Conservation (phyloP, 148 eudicot species). For the Bassia scoparia region DNA sequence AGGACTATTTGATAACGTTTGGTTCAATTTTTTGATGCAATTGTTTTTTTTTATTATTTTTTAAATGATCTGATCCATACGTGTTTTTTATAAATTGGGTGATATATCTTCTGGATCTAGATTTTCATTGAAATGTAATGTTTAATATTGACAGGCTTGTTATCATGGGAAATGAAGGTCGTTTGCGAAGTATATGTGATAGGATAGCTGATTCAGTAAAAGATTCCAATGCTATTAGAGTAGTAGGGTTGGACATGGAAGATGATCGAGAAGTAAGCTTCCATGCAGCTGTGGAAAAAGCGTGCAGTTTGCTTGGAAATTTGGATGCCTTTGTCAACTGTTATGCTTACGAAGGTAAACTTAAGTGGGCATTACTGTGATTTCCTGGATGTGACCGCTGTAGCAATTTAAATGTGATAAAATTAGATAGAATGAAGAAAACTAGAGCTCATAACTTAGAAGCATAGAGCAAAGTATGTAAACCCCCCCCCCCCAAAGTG, state of each 20-base stretch:
- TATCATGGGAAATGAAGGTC: conserved; percentile 65
- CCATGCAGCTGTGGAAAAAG: conserved; percentile 65
- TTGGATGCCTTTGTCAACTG: conserved; percentile 75
- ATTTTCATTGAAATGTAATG: not conserved
- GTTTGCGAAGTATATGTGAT: conserved; percentile 39
- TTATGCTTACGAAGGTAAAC: conserved; percentile 73
- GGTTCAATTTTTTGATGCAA: too few relatives aligned
- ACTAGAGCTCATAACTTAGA: not conserved
- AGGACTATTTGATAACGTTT: too few relatives aligned
- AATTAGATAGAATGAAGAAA: not conserved
- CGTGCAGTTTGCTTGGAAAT: conserved; percentile 49
- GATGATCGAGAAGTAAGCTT: conserved; percentile 59
- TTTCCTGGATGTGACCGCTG: not conserved
- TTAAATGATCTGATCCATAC: too few relatives aligned
- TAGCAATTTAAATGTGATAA: not conserved
- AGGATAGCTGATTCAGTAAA: conserved; percentile 42
- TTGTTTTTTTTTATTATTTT: too few relatives aligned
- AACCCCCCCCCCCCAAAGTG: too few relatives aligned
- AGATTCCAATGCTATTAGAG: conserved; percentile 37
- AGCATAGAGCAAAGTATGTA: too few relatives aligned
- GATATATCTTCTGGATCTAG: too few relatives aligned
- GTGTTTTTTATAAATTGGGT: too few relatives aligned
- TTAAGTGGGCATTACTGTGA: not conserved
- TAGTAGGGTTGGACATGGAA: conserved; percentile 74
- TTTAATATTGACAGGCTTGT: conserved; percentile 47